Evolutionary conservation across 2,329 filamentous ascomycete species (phyloP).

Genomic region (Colletotrichum costaricense): DNA sequence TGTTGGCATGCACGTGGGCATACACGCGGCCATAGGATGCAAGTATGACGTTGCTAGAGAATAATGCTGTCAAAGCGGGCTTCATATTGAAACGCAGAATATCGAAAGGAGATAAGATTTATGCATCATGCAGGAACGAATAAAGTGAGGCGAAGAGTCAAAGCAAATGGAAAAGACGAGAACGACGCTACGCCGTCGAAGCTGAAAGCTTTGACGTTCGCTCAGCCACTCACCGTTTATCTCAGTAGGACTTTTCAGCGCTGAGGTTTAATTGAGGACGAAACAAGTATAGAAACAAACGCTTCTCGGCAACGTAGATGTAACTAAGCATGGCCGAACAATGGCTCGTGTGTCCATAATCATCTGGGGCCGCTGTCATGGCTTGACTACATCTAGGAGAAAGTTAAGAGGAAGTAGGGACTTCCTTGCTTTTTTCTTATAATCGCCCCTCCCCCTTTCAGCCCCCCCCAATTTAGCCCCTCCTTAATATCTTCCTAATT

Average conservation of each 20-base stretch:
- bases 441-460: no score
- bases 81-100: no score
- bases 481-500: no score
- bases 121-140: constrained; percentile 2
- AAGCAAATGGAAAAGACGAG: not conserved
- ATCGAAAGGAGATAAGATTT: not conserved
- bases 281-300: not conserved
- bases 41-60: not conserved
- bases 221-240: not conserved
- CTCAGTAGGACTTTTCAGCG: not conserved
- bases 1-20: not conserved
- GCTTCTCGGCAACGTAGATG: not conserved
- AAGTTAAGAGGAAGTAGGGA: not conserved
- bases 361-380: not conserved
- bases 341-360: not conserved
- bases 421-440: not conserved
- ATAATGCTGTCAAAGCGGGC: not conserved
- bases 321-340: not conserved
- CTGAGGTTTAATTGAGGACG: not conserved
- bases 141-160: constrained; percentile 23
- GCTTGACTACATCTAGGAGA: not conserved
- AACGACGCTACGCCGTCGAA: not conserved
- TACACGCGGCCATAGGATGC: not conserved
- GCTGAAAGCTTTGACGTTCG: not conserved
- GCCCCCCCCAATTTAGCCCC: no score